phyloP scores from a whole-genome alignment of 495 filamentous ascomycete genomes.

The Penicillium canariense region DNA sequence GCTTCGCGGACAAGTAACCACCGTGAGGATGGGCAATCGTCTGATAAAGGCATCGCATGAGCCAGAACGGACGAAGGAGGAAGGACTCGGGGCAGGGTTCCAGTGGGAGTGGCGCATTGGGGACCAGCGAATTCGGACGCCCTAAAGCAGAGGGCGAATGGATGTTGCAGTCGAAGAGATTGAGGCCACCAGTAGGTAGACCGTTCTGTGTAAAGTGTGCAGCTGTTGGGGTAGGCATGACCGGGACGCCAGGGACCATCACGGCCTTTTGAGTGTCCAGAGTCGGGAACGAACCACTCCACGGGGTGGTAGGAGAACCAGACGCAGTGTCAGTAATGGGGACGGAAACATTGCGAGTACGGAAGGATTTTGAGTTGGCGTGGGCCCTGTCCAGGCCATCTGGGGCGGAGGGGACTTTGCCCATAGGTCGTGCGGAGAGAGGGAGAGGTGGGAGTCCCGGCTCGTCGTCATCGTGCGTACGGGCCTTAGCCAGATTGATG shows the following conservation, averaged over 20 bases:
- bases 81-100: constrained; percentile 89
- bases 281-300: constrained; percentile 62
- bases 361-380: constrained; percentile 70
- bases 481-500: constrained; percentile 36
- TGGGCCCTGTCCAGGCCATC: constrained; percentile 70
- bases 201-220: constrained; percentile 54
- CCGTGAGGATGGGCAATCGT: constrained; percentile 88
- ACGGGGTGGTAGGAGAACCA: constrained; percentile 69
- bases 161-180: constrained; percentile 83
- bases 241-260: constrained; percentile 51
- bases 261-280: constrained; percentile 48
- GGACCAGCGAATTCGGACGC: constrained; percentile 59
- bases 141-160: constrained; percentile 69
- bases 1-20: constrained; percentile 83
- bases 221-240: constrained; percentile 68
- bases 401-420: constrained; percentile 51
- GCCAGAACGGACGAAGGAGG: constrained; percentile 90
- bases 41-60: constrained; percentile 90
- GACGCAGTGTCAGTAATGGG: constrained; percentile 68
- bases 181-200: constrained; percentile 62
- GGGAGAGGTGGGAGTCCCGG: constrained; percentile 36
- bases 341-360: constrained; percentile 71
- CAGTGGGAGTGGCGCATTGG: constrained; percentile 66
- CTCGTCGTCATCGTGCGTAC: constrained; percentile 41
- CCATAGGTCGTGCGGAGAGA: constrained; percentile 47